Conservation (phyloP, 345 rosid genomes). For the Cochlearia excelsa region DNA sequence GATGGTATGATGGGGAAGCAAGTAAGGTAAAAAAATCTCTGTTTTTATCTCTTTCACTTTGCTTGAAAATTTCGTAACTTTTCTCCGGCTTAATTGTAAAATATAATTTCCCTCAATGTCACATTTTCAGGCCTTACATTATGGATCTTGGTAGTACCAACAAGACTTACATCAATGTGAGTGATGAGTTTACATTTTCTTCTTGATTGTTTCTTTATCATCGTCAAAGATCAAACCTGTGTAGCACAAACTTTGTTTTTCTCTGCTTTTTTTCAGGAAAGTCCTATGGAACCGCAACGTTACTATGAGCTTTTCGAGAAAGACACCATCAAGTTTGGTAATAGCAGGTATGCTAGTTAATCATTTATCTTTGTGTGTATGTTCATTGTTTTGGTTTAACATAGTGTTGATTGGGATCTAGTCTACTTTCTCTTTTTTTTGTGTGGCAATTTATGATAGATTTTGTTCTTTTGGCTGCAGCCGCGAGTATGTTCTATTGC, state of each 20-base stretch:
- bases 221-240: conserved; percentile 2
- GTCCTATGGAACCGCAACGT: conserved; percentile 78
- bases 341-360: conserved; percentile 67
- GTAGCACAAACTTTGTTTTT: conserved; percentile 18
- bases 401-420: neutral
- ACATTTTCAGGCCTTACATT: conserved; percentile 65
- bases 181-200: conserved; percentile 27
- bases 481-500: conserved; percentile 77
- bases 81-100: conserved; percentile 1
- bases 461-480: conserved; percentile 44
- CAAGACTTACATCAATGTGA: conserved; percentile 84
- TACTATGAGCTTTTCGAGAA: conserved; percentile 92
- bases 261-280: conserved; percentile 54
- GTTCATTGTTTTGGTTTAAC: conserved; percentile 10
- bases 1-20: conserved; percentile 68
- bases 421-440: neutral
- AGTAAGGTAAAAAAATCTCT: conserved; percentile 49
- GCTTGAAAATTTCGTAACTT: neutral
- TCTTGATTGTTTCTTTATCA: conserved; percentile 5
- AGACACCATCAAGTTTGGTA: conserved; percentile 93
- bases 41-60: neutral
- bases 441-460: conserved; percentile 1
- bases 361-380: neutral
- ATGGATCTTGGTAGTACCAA: conserved; percentile 99
- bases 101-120: conserved; percentile 23